Evolutionary conservation across 441 rosid genomes (phyloP).

Genomic region (Populus hybrid): DNA sequence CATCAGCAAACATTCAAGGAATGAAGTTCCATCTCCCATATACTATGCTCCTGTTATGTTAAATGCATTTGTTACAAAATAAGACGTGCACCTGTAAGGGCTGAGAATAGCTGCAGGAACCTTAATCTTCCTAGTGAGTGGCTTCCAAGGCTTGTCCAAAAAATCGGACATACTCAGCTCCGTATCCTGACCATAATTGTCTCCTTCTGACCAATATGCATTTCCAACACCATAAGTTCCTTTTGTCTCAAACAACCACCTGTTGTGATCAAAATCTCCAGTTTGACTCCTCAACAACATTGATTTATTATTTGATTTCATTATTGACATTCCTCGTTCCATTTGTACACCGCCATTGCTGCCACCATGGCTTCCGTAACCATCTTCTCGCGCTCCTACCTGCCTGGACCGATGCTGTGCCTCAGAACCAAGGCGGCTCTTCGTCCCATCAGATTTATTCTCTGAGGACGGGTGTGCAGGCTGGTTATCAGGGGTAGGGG

Average conservation of each 20-base stretch:
- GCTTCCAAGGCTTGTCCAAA: slow-evolving; percentile 95
- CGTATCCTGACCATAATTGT: slow-evolving; percentile 26
- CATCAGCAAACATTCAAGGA: background rate
- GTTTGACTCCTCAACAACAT: slow-evolving; percentile 87
- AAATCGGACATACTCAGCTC: slow-evolving; percentile 77
- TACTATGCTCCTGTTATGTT: background rate
- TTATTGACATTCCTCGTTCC: slow-evolving; percentile 68
- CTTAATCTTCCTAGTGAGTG: slow-evolving; percentile 68
- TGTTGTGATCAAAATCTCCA: slow-evolving; percentile 83
- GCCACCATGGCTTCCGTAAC: slow-evolving; percentile 4
- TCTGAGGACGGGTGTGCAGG: slow-evolving; percentile 46
- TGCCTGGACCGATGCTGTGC: slow-evolving; percentile 12
- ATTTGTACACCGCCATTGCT: slow-evolving; percentile 31
- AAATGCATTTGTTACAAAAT: background rate
- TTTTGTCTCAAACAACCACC: slow-evolving; percentile 83
- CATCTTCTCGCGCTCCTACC: slow-evolving; percentile 7
- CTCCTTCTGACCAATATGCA: slow-evolving; percentile 71
- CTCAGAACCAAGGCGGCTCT: slow-evolving; percentile 31
- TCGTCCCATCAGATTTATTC: slow-evolving; percentile 34
- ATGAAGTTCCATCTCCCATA: background rate
- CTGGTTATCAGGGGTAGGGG: slow-evolving; percentile 93
- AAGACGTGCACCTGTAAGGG: slow-evolving; percentile 63
- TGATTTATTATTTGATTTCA: slow-evolving; percentile 66
- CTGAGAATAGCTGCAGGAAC: slow-evolving; percentile 63
- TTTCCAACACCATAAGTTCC: slow-evolving; percentile 83